phyloP scores from a whole-genome alignment of 345 rosid genomes.

The Psidium guajava region DNA sequence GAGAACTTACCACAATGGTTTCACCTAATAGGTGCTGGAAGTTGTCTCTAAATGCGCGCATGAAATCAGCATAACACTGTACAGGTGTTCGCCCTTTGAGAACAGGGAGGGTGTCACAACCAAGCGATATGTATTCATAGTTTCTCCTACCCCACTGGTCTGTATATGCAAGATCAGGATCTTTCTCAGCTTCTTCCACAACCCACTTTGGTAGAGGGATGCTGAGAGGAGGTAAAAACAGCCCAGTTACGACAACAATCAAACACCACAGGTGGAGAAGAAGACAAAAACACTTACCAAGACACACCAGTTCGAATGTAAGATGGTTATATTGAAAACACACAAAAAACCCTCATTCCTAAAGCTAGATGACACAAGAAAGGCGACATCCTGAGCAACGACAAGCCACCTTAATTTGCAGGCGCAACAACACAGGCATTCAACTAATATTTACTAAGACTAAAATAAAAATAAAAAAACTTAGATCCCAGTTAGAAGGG shows the following conservation, averaged over 20 bases:
- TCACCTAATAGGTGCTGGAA: slow-evolving; percentile 76
- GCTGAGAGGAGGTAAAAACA: slow-evolving; percentile 18
- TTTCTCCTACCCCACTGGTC: slow-evolving; percentile 99
- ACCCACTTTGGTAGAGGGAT: slow-evolving; percentile 90
- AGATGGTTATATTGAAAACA: background rate
- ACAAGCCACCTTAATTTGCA: background rate
- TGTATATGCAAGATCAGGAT: slow-evolving; percentile 81
- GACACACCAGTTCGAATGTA: background rate
- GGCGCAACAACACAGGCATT: background rate
- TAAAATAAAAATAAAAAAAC: background rate
- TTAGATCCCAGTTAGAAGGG: background rate
- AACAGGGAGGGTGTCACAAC: slow-evolving; percentile 79
- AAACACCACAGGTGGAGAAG: background rate
- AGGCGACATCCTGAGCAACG: background rate
- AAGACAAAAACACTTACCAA: too few species aligned
- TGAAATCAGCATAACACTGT: slow-evolving; percentile 88
- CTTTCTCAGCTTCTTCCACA: slow-evolving; percentile 60
- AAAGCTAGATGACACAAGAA: background rate
- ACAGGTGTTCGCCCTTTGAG: slow-evolving; percentile 86
- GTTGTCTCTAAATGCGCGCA: slow-evolving; percentile 85
- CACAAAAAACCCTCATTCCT: background rate
- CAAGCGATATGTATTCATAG: slow-evolving; percentile 77
- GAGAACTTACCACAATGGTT: slow-evolving; percentile 68
- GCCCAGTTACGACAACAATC: background rate
- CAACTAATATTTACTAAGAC: background rate